A percentile compares a stretch with the other conserved stretches of the same genome.
phyloP scores from a whole-genome alignment of 2,329 filamentous ascomycete species.

The Zalaria obscura region DNA sequence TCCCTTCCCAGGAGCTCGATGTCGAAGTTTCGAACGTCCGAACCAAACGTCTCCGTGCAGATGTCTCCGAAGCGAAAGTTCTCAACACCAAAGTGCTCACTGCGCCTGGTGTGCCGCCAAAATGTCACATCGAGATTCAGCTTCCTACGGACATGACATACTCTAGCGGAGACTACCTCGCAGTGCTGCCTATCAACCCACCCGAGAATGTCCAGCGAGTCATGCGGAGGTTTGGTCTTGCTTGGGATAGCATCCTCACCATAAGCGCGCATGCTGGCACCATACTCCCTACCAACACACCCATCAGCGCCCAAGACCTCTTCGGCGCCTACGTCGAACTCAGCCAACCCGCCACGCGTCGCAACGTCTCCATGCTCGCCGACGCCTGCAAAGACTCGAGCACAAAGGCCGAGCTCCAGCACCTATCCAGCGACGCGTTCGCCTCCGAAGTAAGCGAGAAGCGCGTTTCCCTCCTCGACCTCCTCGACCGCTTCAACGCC shows the following conservation, averaged over 20 bases:
- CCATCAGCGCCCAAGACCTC: conserved; percentile 48
- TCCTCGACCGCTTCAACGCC: conserved; percentile 49
- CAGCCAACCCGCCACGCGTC: conserved; percentile 56
- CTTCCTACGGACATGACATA: conserved; percentile 42
- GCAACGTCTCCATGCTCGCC: conserved; percentile 36
- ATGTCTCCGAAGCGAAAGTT: conserved; percentile 48
- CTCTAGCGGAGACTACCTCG: conserved; percentile 62
- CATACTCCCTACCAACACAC: conserved; percentile 46
- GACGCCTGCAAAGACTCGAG: conserved; percentile 35
- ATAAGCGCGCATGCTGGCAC: conserved; percentile 43
- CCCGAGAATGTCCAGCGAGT: conserved; percentile 46
- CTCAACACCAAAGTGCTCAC: conserved; percentile 39
- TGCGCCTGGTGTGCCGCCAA: conserved; percentile 35
- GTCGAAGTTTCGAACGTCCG: conserved; percentile 41
- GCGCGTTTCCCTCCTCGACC: conserved; percentile 46
- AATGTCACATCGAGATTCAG: conserved; percentile 37
- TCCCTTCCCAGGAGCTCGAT: conserved; percentile 23
- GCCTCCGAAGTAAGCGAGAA: conserved; percentile 21
- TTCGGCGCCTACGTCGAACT: conserved; percentile 61
- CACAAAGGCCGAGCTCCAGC: conserved; percentile 34
- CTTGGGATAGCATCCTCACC: conserved; percentile 46
- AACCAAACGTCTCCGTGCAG: conserved; percentile 45
- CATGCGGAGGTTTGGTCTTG: conserved; percentile 49
- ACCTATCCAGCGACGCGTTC: conserved; percentile 29
- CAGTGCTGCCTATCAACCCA: conserved; percentile 49